Base-by-base conservation (phyloP, 805 yeast species). In the Candida nemodendra region DNA sequence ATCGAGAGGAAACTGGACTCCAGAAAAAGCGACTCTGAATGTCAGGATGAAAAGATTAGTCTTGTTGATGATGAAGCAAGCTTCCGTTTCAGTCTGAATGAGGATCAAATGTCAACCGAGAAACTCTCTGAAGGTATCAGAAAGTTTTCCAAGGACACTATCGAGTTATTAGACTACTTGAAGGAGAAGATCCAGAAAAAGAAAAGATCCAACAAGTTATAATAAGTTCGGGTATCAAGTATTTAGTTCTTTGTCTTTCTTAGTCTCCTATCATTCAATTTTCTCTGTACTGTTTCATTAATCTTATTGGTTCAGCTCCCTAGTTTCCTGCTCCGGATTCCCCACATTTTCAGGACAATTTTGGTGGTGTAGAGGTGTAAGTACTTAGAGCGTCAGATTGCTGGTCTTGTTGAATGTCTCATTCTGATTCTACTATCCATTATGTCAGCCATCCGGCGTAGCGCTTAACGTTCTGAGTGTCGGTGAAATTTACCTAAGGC, bases 91-190 rank as follows among this genome's bases (percentile, higher is more conserved):
- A 75, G 69, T 47, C 71, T 93, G 56, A 91, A 93, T 72, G 95
- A 93, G 66, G 98, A 93, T 65, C 93, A 91, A 52, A 91, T 93
- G 98, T 91, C 97, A 53, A 88, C 96, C 50, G 97, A 88, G 74
- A 93, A 93, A 77, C 79, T 93, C 62, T 71, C 96, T 56, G 96
- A 93, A 65, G 99, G 99, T 76, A 93, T 93, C 72, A 84, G 98
- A 75, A 81, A 81, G 66, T 93, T 93, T 68, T 85, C 96, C 7
- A 27, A 33, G 6, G 54, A 49, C 32, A 46, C 54, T 1, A 22
- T 16, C 5, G 50, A 47, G 27, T 39, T 49, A 16, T 28, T 44
- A 11, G 36, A 29, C 1, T 39, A 39, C 25, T 31, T 49, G n/a
- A 38, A 37, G 23, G 11, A 15, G 6, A 43, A 34, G 23, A 27